phyloP scores from a whole-genome alignment of 2,329 filamentous ascomycete species.

The Plectosphaerella sp. region DNA sequence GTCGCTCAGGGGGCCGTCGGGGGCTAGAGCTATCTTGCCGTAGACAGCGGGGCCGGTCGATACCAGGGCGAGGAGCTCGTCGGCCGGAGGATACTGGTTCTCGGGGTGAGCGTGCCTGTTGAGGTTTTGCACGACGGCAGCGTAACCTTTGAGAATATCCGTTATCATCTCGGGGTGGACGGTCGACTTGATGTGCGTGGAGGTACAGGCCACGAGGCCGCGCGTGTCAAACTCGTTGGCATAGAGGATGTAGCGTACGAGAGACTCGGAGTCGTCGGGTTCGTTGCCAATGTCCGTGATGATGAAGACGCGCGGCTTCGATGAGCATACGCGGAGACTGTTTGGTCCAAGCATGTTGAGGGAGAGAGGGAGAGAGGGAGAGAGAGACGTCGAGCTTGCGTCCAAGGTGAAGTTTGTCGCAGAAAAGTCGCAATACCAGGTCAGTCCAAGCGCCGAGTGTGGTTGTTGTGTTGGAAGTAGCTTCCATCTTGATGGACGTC shows the following conservation, averaged over 20 bases:
- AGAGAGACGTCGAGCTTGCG: no score
- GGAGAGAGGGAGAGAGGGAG: no score
- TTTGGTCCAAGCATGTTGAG: no score
- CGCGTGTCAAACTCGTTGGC: conserved; percentile 38
- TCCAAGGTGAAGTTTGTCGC: no score
- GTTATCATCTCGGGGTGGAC: conserved; percentile 35
- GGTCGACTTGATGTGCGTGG: conserved; percentile 35
- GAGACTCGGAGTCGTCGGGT: conserved; percentile 37
- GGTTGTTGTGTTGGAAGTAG: no score
- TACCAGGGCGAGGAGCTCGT: conserved; percentile 27
- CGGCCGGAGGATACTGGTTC: conserved; percentile 30
- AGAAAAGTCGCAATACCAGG: no score
- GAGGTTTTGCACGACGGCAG: conserved; percentile 36
- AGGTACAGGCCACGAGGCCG: conserved; percentile 37
- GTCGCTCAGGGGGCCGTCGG: conserved; percentile 22
- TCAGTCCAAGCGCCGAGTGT: no score
- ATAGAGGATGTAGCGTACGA: conserved; percentile 38
- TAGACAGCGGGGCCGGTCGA: conserved; percentile 23
- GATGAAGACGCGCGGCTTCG: conserved; percentile 30
- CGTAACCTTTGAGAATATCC: conserved; percentile 35
- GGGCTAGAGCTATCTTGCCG: conserved; percentile 18
- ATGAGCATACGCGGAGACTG: no score
- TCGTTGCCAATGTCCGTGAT: conserved; percentile 39
- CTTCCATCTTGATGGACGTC: no score
- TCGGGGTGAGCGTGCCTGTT: conserved; percentile 40